These are phyloP conservation scores for Coprinopsis sp. DNA, from an alignment of 768 basidiomycete species.

Conservation along the genomic window DNA sequence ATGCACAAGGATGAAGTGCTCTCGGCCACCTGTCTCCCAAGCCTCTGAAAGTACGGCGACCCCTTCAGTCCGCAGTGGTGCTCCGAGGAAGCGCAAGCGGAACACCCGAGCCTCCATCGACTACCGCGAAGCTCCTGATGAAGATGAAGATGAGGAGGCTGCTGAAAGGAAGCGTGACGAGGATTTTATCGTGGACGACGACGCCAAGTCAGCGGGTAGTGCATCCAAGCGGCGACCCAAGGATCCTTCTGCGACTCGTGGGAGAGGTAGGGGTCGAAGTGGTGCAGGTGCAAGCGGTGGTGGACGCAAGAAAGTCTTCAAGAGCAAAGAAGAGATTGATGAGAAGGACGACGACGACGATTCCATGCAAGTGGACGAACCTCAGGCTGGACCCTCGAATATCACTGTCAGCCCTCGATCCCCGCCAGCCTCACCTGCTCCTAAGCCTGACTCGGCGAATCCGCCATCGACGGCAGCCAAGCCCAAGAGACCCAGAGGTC, in stretches of 20 bases:
- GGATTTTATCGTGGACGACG: conserved; percentile 10
- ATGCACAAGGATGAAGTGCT: conserved; percentile 35
- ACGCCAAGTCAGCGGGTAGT: conserved; percentile 9
- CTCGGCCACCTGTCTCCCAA: conserved; percentile 46
- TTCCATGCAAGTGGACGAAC: conserved; percentile 9
- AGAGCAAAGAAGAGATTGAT: conserved; percentile 1
- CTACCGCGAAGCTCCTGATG: conserved; percentile 5
- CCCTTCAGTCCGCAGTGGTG: conserved; percentile 18
- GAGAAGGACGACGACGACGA: conserved; percentile 6
- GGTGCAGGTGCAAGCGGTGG: background rate
- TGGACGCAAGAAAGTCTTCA: background rate
- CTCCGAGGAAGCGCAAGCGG: conserved; percentile 25
- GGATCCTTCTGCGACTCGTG: conserved; percentile 3
- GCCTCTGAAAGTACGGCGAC: conserved; percentile 26
- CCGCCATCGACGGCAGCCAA: background rate
- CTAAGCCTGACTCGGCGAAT: conserved; percentile 2
- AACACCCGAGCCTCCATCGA: background rate
- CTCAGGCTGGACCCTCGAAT: conserved; percentile 3
- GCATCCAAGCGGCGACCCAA: conserved; percentile 5
- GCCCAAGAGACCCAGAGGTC: background rate
- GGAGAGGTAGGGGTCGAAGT: background rate
- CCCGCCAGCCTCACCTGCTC: conserved; percentile 4
- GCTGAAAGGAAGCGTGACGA: conserved; percentile 5
- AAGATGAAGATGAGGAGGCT: background rate
- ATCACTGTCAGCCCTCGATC: background rate